phyloP scores from a whole-genome alignment of 163 green algal genomes.

The Smithsoniella earleae region DNA sequence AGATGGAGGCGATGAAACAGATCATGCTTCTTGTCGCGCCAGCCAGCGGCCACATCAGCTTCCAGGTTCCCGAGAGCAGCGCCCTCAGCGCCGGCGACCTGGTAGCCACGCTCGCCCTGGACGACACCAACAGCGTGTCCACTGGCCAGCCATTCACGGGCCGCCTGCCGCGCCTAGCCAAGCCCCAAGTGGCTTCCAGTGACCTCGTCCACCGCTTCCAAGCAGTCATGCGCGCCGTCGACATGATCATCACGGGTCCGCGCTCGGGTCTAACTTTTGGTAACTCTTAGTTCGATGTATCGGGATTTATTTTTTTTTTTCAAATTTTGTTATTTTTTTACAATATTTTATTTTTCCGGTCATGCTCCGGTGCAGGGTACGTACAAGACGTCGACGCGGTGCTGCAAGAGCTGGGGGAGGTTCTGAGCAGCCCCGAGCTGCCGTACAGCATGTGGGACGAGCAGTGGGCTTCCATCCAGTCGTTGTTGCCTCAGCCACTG shows the following conservation, averaged over 20 bases:
- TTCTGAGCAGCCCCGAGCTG: constrained; percentile 62
- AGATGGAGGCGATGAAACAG: constrained; percentile 87
- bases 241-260: constrained; percentile 32
- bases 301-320: too few species aligned
- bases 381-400: constrained; percentile 51
- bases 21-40: constrained; percentile 67
- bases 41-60: constrained; percentile 61
- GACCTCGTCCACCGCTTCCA: background rate
- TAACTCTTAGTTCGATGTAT: too few species aligned
- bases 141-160: constrained; percentile 44
- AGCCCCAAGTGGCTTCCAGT: constrained; percentile 43
- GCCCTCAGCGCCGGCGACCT: constrained; percentile 64
- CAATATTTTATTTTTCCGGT: too few species aligned
- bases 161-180: constrained; percentile 61
- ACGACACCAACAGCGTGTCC: constrained; percentile 45
- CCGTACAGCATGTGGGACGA: constrained; percentile 31
- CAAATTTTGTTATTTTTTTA: too few species aligned
- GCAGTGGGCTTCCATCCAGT: constrained; percentile 30
- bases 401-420: constrained; percentile 57
- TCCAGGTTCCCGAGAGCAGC: constrained; percentile 65
- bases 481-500: constrained; percentile 33
- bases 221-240: background rate
- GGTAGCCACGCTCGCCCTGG: constrained; percentile 72
- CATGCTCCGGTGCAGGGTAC: too few species aligned
- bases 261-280: too few species aligned